phyloP scores from a whole-genome alignment of 164 flowering plant species.

The Kingdonia uniflora region DNA sequence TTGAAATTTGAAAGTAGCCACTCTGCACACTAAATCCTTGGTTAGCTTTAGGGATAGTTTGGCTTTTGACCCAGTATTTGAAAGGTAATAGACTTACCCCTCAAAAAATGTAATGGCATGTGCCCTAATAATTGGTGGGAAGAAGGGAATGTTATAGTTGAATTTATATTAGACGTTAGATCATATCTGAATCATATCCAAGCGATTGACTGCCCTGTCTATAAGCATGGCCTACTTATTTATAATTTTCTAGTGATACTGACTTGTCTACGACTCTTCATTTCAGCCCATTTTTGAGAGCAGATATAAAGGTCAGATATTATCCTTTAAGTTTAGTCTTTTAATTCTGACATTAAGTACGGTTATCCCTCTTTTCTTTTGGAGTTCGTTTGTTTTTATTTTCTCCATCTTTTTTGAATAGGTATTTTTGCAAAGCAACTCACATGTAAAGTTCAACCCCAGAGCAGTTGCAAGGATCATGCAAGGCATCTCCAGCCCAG shows the following conservation, averaged over 20 bases:
- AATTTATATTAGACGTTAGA: no score
- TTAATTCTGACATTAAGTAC: not conserved
- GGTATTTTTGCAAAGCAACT: slow-evolving; percentile 83
- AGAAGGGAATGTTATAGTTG: not conserved
- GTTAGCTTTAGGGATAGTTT: not conserved
- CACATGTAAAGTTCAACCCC: slow-evolving; percentile 78
- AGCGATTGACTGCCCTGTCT: not conserved
- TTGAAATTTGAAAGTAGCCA: not conserved
- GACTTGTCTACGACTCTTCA: slow-evolving; percentile 7
- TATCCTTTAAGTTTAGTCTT: no score
- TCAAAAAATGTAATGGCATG: not conserved
- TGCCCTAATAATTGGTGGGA: not conserved
- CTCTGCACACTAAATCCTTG: not conserved
- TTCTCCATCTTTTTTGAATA: slow-evolving; percentile 19
- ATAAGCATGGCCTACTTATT: not conserved
- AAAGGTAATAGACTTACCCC: not conserved
- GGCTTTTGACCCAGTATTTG: no score
- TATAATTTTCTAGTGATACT: slow-evolving; percentile 13
- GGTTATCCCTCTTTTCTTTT: not conserved
- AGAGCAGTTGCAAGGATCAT: slow-evolving; percentile 92
- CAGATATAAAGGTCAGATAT: slow-evolving; percentile 90
- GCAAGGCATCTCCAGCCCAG: slow-evolving; percentile 92
- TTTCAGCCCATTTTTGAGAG: slow-evolving; percentile 76
- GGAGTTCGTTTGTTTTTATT: slow-evolving; percentile 1
- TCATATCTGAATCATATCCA: no score